Base-by-base conservation (phyloP, 257 asterid genomes). In the Ballota nigra region DNA sequence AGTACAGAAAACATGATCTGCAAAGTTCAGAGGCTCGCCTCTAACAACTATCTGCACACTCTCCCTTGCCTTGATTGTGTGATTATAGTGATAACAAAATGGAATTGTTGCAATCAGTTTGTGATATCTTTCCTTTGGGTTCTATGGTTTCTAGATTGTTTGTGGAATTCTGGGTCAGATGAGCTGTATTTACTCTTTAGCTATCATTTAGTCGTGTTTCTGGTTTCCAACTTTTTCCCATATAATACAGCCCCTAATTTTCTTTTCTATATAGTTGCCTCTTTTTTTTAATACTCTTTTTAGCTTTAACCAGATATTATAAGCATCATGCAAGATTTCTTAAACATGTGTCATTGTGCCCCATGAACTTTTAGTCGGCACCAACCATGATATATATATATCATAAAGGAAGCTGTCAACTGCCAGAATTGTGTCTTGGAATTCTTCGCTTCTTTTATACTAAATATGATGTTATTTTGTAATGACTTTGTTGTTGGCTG, bases 51-150 rank as follows among this genome's bases (percentile, higher is more conserved):
- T 41, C 16, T 24, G 20, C 40, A 34, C 60, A 6, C 41, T 36
- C 58, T 24, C 29, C 49, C 62, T 36, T 59, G n/a, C 66, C 19
- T 63, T 19, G 55, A n/a, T 24, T 0, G 10, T 23, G 28, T 62
- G 45, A 60, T 60, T 70, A 69, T 51, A 63, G 59, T 41, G 29
- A 71, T 24, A 26, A 7, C 1, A 5, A 51, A 9, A 36, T 36
- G 11, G 43, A 36, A 36, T 22, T 22, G 38, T 19, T 38, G 33
- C 23, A 20, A 55, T 70, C 67, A 66, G 38, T 47, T 59, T 58
- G 23, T 56, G 40, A 56, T 63, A 16, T 34, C 45, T 63, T 69
- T 70, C 53, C 49, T 63, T 36, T 34, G 47, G 13, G 28, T 69
- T 41, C 66, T 23, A 26, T 47, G 38, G 52, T 52, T 11, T 49